Evolutionary conservation across 2,329 filamentous ascomycete species (phyloP).

Genomic region (Dendryphion nanum): DNA sequence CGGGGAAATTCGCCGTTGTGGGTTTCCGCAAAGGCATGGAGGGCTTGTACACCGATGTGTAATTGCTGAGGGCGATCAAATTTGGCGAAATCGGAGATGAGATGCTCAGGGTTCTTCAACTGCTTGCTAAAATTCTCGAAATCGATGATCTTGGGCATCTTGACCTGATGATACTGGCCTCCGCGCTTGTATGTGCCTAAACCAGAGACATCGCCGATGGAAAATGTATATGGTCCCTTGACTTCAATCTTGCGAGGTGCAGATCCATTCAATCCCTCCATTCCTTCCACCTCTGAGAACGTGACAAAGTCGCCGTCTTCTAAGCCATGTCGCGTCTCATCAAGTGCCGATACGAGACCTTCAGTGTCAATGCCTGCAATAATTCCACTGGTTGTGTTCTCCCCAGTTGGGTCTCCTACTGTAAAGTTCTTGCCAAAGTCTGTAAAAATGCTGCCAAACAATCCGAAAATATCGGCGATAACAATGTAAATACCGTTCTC

Average conservation of each 20-base stretch:
- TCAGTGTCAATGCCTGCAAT: slow-evolving; percentile 86
- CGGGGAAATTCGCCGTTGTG: slow-evolving; percentile 72
- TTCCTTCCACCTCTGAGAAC: slow-evolving; percentile 88
- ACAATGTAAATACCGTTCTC: slow-evolving; percentile 89
- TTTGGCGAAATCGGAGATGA: slow-evolving; percentile 96
- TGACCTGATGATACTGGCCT: slow-evolving; percentile 91
- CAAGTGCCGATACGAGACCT: slow-evolving; percentile 85
- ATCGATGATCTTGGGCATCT: slow-evolving; percentile 92
- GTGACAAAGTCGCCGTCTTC: slow-evolving; percentile 97
- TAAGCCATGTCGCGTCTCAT: slow-evolving; percentile 91
- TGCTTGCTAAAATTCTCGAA: slow-evolving; percentile 80
- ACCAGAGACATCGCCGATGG: slow-evolving; percentile 86
- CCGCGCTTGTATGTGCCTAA: slow-evolving; percentile 85
- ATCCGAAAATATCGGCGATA: slow-evolving; percentile 82
- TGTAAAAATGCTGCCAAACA: slow-evolving; percentile 95
- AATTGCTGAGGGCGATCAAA: slow-evolving; percentile 93
- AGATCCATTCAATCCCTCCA: slow-evolving; percentile 81
- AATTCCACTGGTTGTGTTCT: slow-evolving; percentile 83
- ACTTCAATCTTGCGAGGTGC: slow-evolving; percentile 89
- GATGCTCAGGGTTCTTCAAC: slow-evolving; percentile 80
- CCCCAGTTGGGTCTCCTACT: slow-evolving; percentile 84
- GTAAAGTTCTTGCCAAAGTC: slow-evolving; percentile 96
- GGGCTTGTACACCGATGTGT: slow-evolving; percentile 87
- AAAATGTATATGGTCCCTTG: slow-evolving; percentile 94
- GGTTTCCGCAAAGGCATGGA: slow-evolving; percentile 78